phyloP scores from a whole-genome alignment of 2,329 filamentous ascomycete genomes.

The Phaeosphaeriaceae sp. region DNA sequence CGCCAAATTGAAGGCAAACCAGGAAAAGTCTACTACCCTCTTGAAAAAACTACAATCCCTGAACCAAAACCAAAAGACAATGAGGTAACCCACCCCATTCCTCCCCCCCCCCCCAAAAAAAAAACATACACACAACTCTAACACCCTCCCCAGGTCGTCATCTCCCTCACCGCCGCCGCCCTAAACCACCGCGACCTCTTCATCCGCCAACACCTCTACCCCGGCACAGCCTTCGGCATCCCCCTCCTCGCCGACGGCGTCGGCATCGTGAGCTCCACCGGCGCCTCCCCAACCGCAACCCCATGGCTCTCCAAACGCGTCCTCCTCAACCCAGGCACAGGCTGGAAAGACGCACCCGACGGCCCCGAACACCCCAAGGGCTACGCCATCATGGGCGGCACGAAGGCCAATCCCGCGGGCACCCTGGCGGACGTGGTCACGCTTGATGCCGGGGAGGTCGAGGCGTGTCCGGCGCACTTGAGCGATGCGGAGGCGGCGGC shows the following conservation, averaged over 20 bases:
- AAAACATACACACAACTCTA: neutral
- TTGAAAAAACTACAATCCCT: conserved; percentile 45
- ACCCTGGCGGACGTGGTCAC: conserved; percentile 76
- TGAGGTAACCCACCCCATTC: conserved; percentile 28
- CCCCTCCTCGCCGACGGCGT: conserved; percentile 85
- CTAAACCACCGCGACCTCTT: conserved; percentile 97
- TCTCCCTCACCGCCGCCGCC: conserved; percentile 78
- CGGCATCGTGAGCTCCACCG: conserved; percentile 72
- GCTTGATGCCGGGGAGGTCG: conserved; percentile 74
- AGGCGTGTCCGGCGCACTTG: conserved; percentile 76
- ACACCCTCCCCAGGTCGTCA: conserved; percentile 67
- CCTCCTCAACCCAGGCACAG: conserved; percentile 76
- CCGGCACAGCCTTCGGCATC: conserved; percentile 77
- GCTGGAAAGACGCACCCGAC: conserved; percentile 74
- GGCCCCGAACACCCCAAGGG: conserved; percentile 71
- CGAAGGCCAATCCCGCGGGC: conserved; percentile 68
- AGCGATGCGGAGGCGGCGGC: conserved; percentile 78
- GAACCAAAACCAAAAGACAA: conserved; percentile 37
- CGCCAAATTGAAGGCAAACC: conserved; percentile 80
- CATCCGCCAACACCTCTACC: conserved; percentile 90
- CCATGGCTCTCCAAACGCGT: conserved; percentile 71
- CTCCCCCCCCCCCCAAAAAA: neutral
- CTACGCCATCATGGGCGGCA: conserved; percentile 74
- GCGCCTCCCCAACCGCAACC: conserved; percentile 60
- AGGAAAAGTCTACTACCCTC: conserved; percentile 83